A percentile compares a stretch with the other conserved stretches of the same genome.
Evolutionary conservation across 108 stramenopile genomes (phyloP).

Genomic region (Nitzschia inconspicua): DNA sequence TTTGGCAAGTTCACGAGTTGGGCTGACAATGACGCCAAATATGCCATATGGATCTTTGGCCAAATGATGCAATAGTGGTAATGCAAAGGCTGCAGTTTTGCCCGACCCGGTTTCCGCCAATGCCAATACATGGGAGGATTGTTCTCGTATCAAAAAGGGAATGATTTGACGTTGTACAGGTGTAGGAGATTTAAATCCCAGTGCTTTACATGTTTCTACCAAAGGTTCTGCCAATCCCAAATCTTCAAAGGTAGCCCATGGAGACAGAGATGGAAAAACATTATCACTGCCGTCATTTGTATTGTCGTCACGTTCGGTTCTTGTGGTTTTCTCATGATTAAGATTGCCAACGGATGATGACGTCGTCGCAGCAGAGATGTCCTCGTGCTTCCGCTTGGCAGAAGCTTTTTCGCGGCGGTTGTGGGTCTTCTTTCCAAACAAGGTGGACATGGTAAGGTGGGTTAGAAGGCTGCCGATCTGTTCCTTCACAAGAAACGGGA

Average conservation of each 20-base stretch:
- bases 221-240: conserved; percentile 61
- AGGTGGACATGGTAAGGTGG: conserved; percentile 32
- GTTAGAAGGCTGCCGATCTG: too few species aligned
- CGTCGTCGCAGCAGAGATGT: not conserved
- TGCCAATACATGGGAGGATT: conserved; percentile 57
- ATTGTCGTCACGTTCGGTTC: conserved; percentile 1
- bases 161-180: conserved; percentile 70
- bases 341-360: not conserved
- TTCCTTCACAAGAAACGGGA: too few species aligned
- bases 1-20: conserved; percentile 95
- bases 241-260: conserved; percentile 62
- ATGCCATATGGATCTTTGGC: conserved; percentile 89
- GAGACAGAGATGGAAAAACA: conserved; percentile 3
- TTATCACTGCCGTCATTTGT: not conserved
- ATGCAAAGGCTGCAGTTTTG: conserved; percentile 90
- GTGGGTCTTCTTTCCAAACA: conserved; percentile 25
- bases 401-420: not conserved
- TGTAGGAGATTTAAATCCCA: conserved; percentile 69
- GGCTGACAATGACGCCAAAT: conserved; percentile 89
- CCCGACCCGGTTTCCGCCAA: conserved; percentile 82
- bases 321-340: not conserved
- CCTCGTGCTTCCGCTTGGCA: conserved; percentile 3
- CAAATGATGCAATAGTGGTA: conserved; percentile 88
- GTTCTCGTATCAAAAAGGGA: conserved; percentile 55
- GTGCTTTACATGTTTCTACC: conserved; percentile 54